These are phyloP conservation scores for Russula brevipes DNA, from an alignment of 768 basidiomycete species.

Conservation along the genomic window DNA sequence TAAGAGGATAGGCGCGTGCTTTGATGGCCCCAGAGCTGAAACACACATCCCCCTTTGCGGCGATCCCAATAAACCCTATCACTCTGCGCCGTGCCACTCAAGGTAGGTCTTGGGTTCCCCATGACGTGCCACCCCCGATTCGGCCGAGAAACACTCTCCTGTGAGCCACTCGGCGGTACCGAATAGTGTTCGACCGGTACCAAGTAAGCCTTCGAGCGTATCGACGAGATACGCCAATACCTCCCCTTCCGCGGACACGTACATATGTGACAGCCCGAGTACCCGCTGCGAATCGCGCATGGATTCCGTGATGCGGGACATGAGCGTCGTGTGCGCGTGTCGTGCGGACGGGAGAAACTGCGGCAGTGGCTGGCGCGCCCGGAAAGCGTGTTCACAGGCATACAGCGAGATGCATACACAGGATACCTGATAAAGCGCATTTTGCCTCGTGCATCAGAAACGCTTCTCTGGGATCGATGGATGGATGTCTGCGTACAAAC, in stretches of 20 bases:
- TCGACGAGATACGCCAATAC: slow-evolving; percentile 40
- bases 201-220: slow-evolving; percentile 39
- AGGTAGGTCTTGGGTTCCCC: background rate
- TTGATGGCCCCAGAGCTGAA: background rate
- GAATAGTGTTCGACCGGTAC: slow-evolving; percentile 40
- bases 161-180: slow-evolving; percentile 43
- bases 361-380: slow-evolving; percentile 42
- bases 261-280: slow-evolving; percentile 37
- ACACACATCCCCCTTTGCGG: background rate
- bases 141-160: slow-evolving; percentile 13
- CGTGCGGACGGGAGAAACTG: slow-evolving; percentile 47
- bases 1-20: background rate
- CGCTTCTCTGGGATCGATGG: background rate
- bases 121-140: background rate
- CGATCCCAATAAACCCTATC: background rate
- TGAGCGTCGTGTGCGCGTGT: slow-evolving; percentile 37
- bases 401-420: slow-evolving; percentile 45
- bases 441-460: background rate
- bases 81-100: background rate
- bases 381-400: slow-evolving; percentile 46
- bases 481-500: slow-evolving; percentile 31
- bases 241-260: slow-evolving; percentile 43
- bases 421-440: slow-evolving; percentile 34
- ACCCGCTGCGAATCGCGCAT: slow-evolving; percentile 31
- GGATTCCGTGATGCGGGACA: slow-evolving; percentile 33